Evolutionary conservation across 768 basidiomycete species (phyloP), one percentile per base, ranked within the genome.

Genomic region (Boletus reticuloceps): DNA sequence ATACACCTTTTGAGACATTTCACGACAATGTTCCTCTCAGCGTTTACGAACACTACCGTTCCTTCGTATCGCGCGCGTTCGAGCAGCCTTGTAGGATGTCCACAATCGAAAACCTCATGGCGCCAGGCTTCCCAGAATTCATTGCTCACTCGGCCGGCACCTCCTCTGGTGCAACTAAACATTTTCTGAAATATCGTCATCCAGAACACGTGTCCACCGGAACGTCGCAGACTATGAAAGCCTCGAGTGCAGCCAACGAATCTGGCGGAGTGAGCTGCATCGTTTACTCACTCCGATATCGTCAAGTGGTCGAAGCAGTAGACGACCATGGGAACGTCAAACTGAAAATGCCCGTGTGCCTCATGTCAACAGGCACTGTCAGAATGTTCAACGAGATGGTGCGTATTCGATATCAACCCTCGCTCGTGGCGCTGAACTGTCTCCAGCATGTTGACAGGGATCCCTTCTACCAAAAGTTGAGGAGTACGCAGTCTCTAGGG

Each of bases 331-430:
- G 54, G 1, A 49, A 63, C 5, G 36, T 64, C 8, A 53, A 58
- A 27, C 47, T 59, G 0, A 54, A 47, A 34, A 56, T 62, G 51
- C 57, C 56, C 0, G 60, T 62, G 39, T 60, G 54, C 41, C 17
- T 64, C 12, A 66, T 64, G 64, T 64, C 65, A 6, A 62, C 65
- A 7, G 63, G 60, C 14, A 58, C 58, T 5, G 52, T 60, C 39
- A 54, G 65, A 53, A 64, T 67, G 65, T 59, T 37, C 31, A 50
- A 58, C 37, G 34, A 67, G 3, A 62, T 62, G 64, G 58, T 57
- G 14, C 20, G 52, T 48, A 17, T 19, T 39, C 20, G 6, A 39
- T 49, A 1, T 16, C 10, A 9, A 2, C 19, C 5, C 14, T 32
- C n/a, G 3, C 17, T 40, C 10, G 20, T 47, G 29, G 14, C 16